These are phyloP conservation scores for Ampelocalamus luodianensis DNA, from an alignment of 176 grass and related monocot species.

Conservation along the genomic window DNA sequence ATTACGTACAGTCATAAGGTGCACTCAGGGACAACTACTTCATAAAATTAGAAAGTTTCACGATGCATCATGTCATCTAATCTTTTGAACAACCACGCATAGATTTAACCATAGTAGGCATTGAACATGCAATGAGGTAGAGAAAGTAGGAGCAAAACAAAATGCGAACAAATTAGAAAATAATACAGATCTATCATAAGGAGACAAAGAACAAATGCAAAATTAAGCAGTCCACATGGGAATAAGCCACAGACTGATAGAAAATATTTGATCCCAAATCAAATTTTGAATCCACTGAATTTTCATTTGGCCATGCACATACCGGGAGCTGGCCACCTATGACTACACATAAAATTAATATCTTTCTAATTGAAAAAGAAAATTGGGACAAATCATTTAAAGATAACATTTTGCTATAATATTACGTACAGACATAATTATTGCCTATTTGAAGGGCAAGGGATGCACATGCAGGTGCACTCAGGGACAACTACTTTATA, in stretches of 20 bases:
- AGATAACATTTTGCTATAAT: not conserved
- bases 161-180: slow-evolving; percentile 3
- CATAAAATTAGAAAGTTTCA: not conserved
- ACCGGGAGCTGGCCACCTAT: not conserved
- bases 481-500: not conserved
- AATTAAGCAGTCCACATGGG: slow-evolving; percentile 5
- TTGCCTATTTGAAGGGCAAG: slow-evolving; percentile 16
- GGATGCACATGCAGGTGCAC: not conserved
- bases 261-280: not conserved
- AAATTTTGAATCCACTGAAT: not conserved
- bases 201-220: slow-evolving; percentile 7
- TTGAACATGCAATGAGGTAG: slow-evolving; percentile 1
- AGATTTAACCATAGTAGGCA: slow-evolving; percentile 6
- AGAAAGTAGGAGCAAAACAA: not conserved
- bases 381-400: not conserved
- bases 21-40: slow-evolving; percentile 1
- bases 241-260: not conserved
- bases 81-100: slow-evolving; percentile 16
- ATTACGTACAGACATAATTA: slow-evolving; percentile 9
- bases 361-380: not conserved
- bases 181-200: slow-evolving; percentile 7
- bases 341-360: not conserved
- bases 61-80: slow-evolving; percentile 13
- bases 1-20: not conserved
- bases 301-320: not conserved